Evolutionary conservation across 2,329 filamentous ascomycete species (phyloP), one percentile per base, ranked within the genome.

Genomic region (Lasiodiplodia citricola): DNA sequence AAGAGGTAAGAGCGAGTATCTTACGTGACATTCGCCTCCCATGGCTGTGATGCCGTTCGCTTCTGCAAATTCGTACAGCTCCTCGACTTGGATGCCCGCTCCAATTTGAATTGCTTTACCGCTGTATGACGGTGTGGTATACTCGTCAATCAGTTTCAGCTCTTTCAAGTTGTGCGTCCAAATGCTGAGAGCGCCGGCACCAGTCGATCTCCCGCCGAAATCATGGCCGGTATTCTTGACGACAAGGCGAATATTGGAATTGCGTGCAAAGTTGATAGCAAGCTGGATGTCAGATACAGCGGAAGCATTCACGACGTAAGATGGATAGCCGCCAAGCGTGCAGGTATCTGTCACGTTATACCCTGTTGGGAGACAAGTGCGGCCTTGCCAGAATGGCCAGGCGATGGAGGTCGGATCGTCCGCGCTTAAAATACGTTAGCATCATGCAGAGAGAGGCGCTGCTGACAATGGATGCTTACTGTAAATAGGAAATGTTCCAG

Each of bases 161-260:
- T 77, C 74, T 67, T 77, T 77, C 71, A 80, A 77, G 68, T 75
- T 76, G 57, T 79, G 78, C 1, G 77, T 80, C 62, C 78, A 78
- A 70, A 79, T 74, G 51, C 77, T 74, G 18, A 79, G 70, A 0
- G 77, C 75, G 21, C 75, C 77, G 38, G 70, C 71, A n/a, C 75
- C 76, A n/a, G 75, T 77, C 0, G 76, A 78, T 44, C 75, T 76
- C 14, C 77, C 78, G 74, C 77, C 73, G 70, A 54, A 80, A 51
- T 79, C 77, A 67, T 79, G 78, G 5, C 77, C 78, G 0, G 77
- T 79, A 44, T 80, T 80, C 68, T 78, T 78, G 68, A 80, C 77
- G 7, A 77, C 78, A 0, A 79, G 58, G 2, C 77, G 75, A 21
- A 80, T 74, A 3, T 73, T 74, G 63, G 78, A 74, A 28, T 76